Base-by-base conservation (phyloP, 371 early-diverging fungal genomes). In the Nematocida sp. region DNA sequence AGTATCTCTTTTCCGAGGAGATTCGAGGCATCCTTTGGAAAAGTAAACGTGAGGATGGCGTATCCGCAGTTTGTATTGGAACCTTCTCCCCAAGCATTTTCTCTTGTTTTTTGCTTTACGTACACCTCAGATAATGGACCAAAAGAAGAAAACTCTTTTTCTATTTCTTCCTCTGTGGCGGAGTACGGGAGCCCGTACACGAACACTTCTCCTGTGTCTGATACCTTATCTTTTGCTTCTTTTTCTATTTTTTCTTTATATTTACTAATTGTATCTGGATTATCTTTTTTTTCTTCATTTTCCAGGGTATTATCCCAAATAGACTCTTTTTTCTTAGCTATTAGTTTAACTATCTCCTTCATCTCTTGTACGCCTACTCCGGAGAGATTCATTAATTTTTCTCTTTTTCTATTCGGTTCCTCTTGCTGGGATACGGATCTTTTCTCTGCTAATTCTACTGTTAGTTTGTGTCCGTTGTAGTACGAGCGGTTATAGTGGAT, bases 61-160 rank as follows among this genome's bases (percentile, higher is more conserved):
- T 40, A 49, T 18, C 75, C 60, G 11, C 47, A 65, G 59, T 76
- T 68, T 25, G 68, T 26, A 0, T 53, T 65, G 38, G 68, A 36
- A 30, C 65, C 66, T 20, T 67, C 79, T 5, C 77, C 66, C 53
- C 68, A 20, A n/a, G 82, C 67, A 48, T 66, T 61, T 20, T 76
- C 78, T 65, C 64, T 54, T 28, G 66, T 56, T 48, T 57, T 67
- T 39, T 78, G 79, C 42, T 78, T 64, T 25, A 82, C 35, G 61
- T 59, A 60, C 48, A 68, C 75, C 39, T 68, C 69, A 9, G 69
- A 5, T 2, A 68, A 20, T 32, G 49, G 28, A 23, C 69, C 69
- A 39, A 56, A 57, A 36, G 92, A 92, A 78, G 92, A 86, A 83
- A 94, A 98, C n/a, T 95, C 90, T 80, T 91, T 92, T 83, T 94